Base-by-base conservation (phyloP, 257 asterid species). In the Verbascum thapsus region DNA sequence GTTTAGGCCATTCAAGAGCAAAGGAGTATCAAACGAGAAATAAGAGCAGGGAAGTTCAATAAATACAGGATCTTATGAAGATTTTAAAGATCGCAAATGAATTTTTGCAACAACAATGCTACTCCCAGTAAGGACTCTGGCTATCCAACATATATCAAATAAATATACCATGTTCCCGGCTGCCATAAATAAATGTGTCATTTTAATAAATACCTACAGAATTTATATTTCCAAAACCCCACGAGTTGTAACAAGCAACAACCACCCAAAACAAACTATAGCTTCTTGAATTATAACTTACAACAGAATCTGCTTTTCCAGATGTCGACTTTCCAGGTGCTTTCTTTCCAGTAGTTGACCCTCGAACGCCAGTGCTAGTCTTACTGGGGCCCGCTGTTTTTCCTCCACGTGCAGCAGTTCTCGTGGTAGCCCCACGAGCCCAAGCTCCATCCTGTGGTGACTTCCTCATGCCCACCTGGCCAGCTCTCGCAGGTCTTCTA, bases 391-490 rank as follows among this genome's bases (percentile, higher is more conserved):
- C 94, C 76, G 82, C 81, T 17, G 96, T 67, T 78, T 73, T 90
- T 57, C 85, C 97, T 57, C 99, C 99, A 42, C 99, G 97, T 11
- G 76, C 73, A 52, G 88, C 19, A 13, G 95, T 35, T 70, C 72
- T 85, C 23, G 95, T 53, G 40, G 91, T 30, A 65, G 85, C 76
- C 63, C 95, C 95, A 60, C 99, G 99, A 61, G 88, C 87, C 96
- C 94, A 94, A 62, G 87, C 63, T 60, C 83, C 95, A 67, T 94
- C 97, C 53, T 87, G 95, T 18, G 97, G 82, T 32, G 97, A 85
- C 82, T 85, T 92, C 67, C 91, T 81, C 76, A 79, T 73, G 73
- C 91, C 88, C 69, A 76, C 79, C 70, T 82, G 94, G 58, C 91
- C 88, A 3, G 82, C 20, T 78, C 96, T 85, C 40, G 82, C 44